Conservation (phyloP, 1,139 yeast species). For the Blastobotrys malaysiensis region DNA sequence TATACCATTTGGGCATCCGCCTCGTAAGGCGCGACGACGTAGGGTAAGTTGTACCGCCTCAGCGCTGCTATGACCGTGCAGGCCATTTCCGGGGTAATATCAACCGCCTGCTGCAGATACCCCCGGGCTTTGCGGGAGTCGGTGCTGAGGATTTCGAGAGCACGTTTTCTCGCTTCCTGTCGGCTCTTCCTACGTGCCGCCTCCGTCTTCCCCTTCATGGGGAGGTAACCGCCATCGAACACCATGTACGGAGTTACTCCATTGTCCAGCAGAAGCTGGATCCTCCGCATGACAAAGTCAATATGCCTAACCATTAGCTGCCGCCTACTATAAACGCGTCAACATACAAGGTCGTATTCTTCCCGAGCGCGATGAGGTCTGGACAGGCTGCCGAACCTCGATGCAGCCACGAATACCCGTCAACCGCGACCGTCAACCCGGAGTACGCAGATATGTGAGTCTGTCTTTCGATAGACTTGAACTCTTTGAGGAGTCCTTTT, state of each 20-base stretch:
- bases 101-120: slow-evolving; percentile 67
- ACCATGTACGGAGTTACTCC: slow-evolving; percentile 83
- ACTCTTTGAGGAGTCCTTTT: slow-evolving; percentile 65
- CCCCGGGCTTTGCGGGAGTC: not conserved
- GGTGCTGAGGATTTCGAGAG: slow-evolving; percentile 42
- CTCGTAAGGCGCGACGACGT: slow-evolving; percentile 95
- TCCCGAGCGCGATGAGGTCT: slow-evolving; percentile 66
- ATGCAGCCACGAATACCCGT: slow-evolving; percentile 96
- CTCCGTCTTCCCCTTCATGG: slow-evolving; percentile 75
- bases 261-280: slow-evolving; percentile 58
- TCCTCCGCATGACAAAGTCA: slow-evolving; percentile 48
- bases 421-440: slow-evolving; percentile 83
- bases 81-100: slow-evolving; percentile 89
- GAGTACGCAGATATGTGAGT: slow-evolving; percentile 54
- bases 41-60: slow-evolving; percentile 53
- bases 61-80: slow-evolving; percentile 71
- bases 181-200: slow-evolving; percentile 42
- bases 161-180: slow-evolving; percentile 33
- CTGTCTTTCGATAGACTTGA: slow-evolving; percentile 65
- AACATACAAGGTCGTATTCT: slow-evolving; percentile 47
- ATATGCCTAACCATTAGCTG: slow-evolving; percentile 46
- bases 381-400: slow-evolving; percentile 81
- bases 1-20: slow-evolving; percentile 97
- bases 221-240: slow-evolving; percentile 86
- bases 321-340: slow-evolving; percentile 46